These are phyloP conservation scores for Chlorella variabilis DNA, from an alignment of 163 green algal genomes.

Conservation along the genomic window DNA sequence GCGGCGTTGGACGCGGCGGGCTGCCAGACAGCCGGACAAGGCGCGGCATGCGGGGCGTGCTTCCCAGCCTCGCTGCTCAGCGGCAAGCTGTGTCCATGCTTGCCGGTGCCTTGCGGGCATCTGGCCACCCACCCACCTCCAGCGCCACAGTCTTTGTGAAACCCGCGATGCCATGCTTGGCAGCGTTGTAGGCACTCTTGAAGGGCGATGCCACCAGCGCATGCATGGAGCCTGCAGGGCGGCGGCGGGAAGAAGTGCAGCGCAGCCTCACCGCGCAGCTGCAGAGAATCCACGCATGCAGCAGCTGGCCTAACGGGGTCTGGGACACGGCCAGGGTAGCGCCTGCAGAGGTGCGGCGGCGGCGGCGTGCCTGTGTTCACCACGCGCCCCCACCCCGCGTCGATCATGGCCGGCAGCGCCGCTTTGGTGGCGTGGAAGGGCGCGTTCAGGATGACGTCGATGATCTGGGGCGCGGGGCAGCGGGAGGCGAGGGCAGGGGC, in stretches of 20 bases:
- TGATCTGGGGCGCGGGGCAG: slow-evolving; percentile 51
- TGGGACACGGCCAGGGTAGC: no score
- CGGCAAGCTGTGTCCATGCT: no score
- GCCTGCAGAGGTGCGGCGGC: no score
- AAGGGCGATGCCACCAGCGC: slow-evolving; percentile 88
- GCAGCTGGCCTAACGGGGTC: no score
- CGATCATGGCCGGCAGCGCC: slow-evolving; percentile 85
- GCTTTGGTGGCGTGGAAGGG: slow-evolving; percentile 89
- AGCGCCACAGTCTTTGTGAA: slow-evolving; percentile 90
- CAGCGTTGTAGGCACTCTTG: slow-evolving; percentile 92
- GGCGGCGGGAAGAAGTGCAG: not conserved
- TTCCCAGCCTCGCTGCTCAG: not conserved
- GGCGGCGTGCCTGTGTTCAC: slow-evolving; percentile 81
- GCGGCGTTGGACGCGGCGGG: no score
- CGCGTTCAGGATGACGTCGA: slow-evolving; percentile 77
- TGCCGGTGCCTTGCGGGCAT: no score
- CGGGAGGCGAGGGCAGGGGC: not conserved
- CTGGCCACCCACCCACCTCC: slow-evolving; percentile 53
- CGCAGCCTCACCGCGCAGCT: no score
- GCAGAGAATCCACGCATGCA: no score
- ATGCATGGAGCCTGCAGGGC: slow-evolving; percentile 81
- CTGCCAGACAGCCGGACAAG: no score
- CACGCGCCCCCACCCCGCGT: slow-evolving; percentile 82
- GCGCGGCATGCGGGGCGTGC: no score
- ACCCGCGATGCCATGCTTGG: slow-evolving; percentile 81